These are phyloP conservation scores for Cladorrhinum sp. DNA, from an alignment of 2,329 filamentous ascomycete genomes.

Conservation along the genomic window DNA sequence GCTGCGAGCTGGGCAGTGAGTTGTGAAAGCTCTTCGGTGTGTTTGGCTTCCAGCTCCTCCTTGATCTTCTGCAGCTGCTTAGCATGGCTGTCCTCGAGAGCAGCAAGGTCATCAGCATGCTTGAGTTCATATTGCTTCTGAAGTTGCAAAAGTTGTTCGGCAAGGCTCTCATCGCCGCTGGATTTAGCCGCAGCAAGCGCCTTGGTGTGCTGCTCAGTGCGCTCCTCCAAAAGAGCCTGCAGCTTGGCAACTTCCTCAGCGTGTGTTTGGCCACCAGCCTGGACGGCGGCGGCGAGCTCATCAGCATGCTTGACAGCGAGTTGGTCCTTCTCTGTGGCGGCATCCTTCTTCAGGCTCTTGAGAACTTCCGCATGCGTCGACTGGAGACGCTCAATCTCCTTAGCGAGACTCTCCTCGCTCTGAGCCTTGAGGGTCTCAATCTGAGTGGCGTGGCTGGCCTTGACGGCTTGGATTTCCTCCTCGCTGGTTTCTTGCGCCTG, in stretches of 20 bases:
- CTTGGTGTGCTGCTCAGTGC: slow-evolving; percentile 33
- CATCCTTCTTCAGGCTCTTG: slow-evolving; percentile 42
- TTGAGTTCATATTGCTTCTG: slow-evolving; percentile 30
- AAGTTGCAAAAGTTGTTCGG: slow-evolving; percentile 27
- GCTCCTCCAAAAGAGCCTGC: slow-evolving; percentile 28
- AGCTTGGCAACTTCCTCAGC: slow-evolving; percentile 12
- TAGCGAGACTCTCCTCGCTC: slow-evolving; percentile 33
- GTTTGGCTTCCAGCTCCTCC: slow-evolving; percentile 23
- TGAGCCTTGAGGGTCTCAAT: slow-evolving; percentile 29
- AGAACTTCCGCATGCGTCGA: slow-evolving; percentile 43
- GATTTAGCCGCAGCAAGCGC: slow-evolving; percentile 28
- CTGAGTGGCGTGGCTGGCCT: slow-evolving; percentile 52
- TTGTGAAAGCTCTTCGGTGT: slow-evolving; percentile 32
- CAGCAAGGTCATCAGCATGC: slow-evolving; percentile 25
- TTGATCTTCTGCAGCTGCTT: slow-evolving; percentile 14
- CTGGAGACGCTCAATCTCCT: slow-evolving; percentile 39
- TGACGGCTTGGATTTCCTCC: slow-evolving; percentile 51
- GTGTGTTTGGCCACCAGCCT: slow-evolving; percentile 19
- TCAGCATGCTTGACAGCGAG: slow-evolving; percentile 33
- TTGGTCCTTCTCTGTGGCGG: slow-evolving; percentile 38
- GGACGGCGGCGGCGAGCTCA: slow-evolving; percentile 27
- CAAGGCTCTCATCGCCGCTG: slow-evolving; percentile 26
- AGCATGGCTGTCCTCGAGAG: neutral
- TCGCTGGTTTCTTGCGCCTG: slow-evolving; percentile 48
- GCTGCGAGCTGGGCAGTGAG: slow-evolving; percentile 33